Evolutionary conservation across 257 asterid species (phyloP).

Genomic region (Misopates orontium): DNA sequence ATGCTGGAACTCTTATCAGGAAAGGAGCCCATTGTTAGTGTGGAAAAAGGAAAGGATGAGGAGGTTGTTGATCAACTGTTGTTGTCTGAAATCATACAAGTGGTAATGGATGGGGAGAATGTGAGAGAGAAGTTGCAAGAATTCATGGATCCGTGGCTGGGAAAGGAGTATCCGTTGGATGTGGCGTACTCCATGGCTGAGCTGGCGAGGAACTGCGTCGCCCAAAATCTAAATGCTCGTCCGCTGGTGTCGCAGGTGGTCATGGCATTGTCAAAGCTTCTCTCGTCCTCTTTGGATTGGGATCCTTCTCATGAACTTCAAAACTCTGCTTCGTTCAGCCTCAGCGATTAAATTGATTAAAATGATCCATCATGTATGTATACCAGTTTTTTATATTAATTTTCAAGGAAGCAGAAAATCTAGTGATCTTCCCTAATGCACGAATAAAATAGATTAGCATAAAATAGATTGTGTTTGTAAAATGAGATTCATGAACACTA

Average conservation of each 20-base stretch:
- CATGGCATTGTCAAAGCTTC: constrained; percentile 43
- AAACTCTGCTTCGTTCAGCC: constrained; percentile 31
- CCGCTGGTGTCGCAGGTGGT: constrained; percentile 42
- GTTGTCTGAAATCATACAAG: constrained; percentile 31
- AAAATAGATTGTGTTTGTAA: too few species aligned
- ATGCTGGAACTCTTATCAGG: constrained; percentile 55
- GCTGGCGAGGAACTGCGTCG: constrained; percentile 53
- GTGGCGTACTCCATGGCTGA: constrained; percentile 50
- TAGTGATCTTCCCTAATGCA: too few species aligned
- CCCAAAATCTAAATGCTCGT: constrained; percentile 38
- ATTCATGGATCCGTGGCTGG: constrained; percentile 48
- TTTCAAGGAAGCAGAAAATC: too few species aligned
- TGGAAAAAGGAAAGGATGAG: not conserved
- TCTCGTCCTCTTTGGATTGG: constrained; percentile 54
- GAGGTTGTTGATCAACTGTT: constrained; percentile 12
- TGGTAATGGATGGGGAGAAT: constrained; percentile 41
- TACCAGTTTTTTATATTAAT: too few species aligned
- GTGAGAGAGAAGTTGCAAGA: constrained; percentile 46
- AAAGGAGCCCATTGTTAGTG: constrained; percentile 22
- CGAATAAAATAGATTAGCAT: too few species aligned
- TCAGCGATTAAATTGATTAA: constrained; percentile 18
- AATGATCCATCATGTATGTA: too few species aligned
- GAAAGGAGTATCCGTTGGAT: constrained; percentile 45
- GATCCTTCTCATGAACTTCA: constrained; percentile 48
- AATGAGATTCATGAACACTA: too few species aligned